Percentiles rank a stretch among this genome's conserved stretches.
Conservation (phyloP, 805 yeast genomes). For the Pichia ethanolica region DNA sequence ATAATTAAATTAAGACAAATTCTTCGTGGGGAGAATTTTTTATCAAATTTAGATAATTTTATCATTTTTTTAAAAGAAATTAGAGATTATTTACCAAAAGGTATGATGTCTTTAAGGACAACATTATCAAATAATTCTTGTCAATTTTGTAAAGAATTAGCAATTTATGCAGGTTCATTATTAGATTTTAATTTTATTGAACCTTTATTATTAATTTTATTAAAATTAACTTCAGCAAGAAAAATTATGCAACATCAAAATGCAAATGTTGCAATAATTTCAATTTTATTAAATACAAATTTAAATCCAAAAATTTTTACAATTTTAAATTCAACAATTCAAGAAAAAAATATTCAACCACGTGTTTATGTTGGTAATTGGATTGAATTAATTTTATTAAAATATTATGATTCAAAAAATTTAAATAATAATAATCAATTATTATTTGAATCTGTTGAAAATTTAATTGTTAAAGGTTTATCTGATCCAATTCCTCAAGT, state of each 20-base stretch:
- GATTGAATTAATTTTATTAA: slow-evolving; percentile 53
- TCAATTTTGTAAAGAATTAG: slow-evolving; percentile 65
- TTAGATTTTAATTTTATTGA: slow-evolving; percentile 45
- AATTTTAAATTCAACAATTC: slow-evolving; percentile 42
- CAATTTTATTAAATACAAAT: slow-evolving; percentile 48
- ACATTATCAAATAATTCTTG: slow-evolving; percentile 73
- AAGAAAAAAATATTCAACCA: slow-evolving; percentile 67
- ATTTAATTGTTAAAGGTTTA: slow-evolving; percentile 51
- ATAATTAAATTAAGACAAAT: slow-evolving; percentile 52
- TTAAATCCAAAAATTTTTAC: slow-evolving; percentile 45
- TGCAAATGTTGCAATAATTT: slow-evolving; percentile 48
- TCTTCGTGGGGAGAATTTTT: slow-evolving; percentile 45
- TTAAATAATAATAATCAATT: slow-evolving; percentile 21
- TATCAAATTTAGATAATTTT: slow-evolving; percentile 2
- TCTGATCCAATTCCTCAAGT: slow-evolving; percentile 77
- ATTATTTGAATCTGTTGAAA: slow-evolving; percentile 38
- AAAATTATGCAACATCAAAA: slow-evolving; percentile 57
- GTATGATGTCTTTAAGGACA: slow-evolving; percentile 71
- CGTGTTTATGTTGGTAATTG: slow-evolving; percentile 64
- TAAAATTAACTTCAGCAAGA: slow-evolving; percentile 50
- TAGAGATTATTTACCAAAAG: slow-evolving; percentile 56
- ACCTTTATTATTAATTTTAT: slow-evolving; percentile 36
- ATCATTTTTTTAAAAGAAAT: slow-evolving; percentile 28
- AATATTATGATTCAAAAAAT: slow-evolving; percentile 33
- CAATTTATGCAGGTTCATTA: slow-evolving; percentile 31